Conservation (phyloP, 306 rosid species). For the Medicago lupulina region DNA sequence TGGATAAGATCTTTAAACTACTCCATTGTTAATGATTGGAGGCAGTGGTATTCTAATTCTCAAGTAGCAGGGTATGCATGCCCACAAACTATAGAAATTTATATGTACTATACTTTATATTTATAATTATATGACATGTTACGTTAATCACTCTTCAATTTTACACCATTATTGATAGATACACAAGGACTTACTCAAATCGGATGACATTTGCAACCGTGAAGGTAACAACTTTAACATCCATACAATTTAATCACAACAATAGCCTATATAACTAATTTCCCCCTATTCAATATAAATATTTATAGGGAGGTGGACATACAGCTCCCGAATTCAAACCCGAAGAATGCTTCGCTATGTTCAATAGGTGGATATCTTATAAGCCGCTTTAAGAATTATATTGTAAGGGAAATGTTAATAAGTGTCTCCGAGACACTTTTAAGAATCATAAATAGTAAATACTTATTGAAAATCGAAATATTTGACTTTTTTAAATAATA, state of each 20-base stretch:
- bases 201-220: slow-evolving; percentile 67
- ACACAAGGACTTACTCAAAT: slow-evolving; percentile 59
- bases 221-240: slow-evolving; percentile 42
- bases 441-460: too few species aligned
- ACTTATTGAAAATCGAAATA: too few species aligned
- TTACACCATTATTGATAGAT: slow-evolving; percentile 38
- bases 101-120: too few species aligned
- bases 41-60: slow-evolving; percentile 51
- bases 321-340: slow-evolving; percentile 59
- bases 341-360: slow-evolving; percentile 57
- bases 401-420: too few species aligned
- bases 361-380: slow-evolving; percentile 50
- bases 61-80: slow-evolving; percentile 59
- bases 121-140: background rate
- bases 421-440: too few species aligned
- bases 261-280: slow-evolving; percentile 13
- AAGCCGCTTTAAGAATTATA: slow-evolving; percentile 6
- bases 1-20: slow-evolving; percentile 63
- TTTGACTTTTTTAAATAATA: too few species aligned
- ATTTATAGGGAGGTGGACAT: slow-evolving; percentile 65
- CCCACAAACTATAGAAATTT: background rate
- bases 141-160: background rate
- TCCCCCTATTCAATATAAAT: background rate
- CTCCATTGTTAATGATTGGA: slow-evolving; percentile 64
- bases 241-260: background rate